Base-by-base conservation (phyloP, 2,329 filamentous ascomycete species). In the Apiospora kogelbergensis region DNA sequence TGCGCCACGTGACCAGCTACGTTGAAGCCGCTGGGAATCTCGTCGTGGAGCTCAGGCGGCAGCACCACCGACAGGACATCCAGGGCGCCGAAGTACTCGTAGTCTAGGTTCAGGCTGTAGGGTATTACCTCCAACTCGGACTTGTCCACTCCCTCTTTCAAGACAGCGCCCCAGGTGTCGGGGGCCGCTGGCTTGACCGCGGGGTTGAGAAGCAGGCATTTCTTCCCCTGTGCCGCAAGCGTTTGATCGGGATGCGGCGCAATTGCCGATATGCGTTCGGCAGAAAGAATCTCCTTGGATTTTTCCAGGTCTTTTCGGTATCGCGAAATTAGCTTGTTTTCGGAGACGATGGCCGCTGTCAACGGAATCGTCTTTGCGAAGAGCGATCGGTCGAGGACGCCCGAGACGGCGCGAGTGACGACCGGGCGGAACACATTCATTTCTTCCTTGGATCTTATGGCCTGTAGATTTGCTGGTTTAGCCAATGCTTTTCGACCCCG, bases 1-100 rank as follows among this genome's bases (percentile, higher is more conserved):
- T 99, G 96, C 48, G 94, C 95, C 66, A 98, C 90, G 75, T 98
- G 95, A 24, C 96, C 95, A 44, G 95, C 94, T 44, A 91, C 90
- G 68, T 94, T 94, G 83, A 97, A 98, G 65, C 94, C 94, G 41
- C 89, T 88, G 2, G 95, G 95, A 41, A 96, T 90, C 74, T 97
- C 94, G 48, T 91, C 90, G 73, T 94, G 89, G 30, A 92, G 85
- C 64, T 93, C 90, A 72, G 94, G 90, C 0, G 95, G 95, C 0
- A 99, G 85, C 68, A 98, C 89, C 3, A 93, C 89, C 65, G 85
- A 85, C 77, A 98, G 93, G 46, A 99, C 92, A 74, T 98, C 95
- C 71, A 67, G 65, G 13, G 45, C 37, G 68, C 70, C 73, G 48
- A 69, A 98, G 80, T 95, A 91, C 74, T 92, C 87, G 81, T 99